A percentile compares a stretch with the other conserved stretches of the same genome.
phyloP scores from a whole-genome alignment of 768 basidiomycete genomes.

The Amanita molliuscula region DNA sequence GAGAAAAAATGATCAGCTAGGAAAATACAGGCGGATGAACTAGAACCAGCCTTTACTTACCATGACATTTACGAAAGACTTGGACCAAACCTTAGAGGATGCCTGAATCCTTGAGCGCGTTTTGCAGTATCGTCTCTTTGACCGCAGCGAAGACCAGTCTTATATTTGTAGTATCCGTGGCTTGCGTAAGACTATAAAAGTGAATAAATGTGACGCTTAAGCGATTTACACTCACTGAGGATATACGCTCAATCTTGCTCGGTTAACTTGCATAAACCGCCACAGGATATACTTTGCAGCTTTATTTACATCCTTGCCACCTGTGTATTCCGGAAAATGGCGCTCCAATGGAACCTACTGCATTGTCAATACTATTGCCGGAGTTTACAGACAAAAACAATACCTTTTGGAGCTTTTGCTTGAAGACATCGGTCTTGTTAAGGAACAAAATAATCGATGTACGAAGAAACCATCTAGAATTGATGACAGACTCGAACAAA shows the following conservation, averaged over 20 bases:
- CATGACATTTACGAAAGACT: slow-evolving; percentile 13
- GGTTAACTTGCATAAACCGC: slow-evolving; percentile 90
- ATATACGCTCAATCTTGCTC: slow-evolving; percentile 77
- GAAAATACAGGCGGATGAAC: background rate
- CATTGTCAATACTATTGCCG: background rate
- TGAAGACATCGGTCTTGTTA: slow-evolving; percentile 92
- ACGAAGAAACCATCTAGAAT: slow-evolving; percentile 87
- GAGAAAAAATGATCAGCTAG: background rate
- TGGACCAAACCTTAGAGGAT: slow-evolving; percentile 36
- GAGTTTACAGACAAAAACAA: slow-evolving; percentile 13
- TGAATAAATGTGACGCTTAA: background rate
- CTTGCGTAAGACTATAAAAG: slow-evolving; percentile 66
- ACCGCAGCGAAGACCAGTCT: slow-evolving; percentile 77
- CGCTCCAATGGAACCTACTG: slow-evolving; percentile 58
- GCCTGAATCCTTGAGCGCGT: slow-evolving; percentile 77
- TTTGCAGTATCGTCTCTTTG: slow-evolving; percentile 89
- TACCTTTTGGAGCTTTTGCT: slow-evolving; percentile 68
- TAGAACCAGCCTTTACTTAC: background rate
- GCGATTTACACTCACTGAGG: slow-evolving; percentile 55
- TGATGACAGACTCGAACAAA: slow-evolving; percentile 87
- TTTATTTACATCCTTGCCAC: slow-evolving; percentile 85
- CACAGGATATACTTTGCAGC: slow-evolving; percentile 92
- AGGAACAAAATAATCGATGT: slow-evolving; percentile 88
- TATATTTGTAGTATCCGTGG: slow-evolving; percentile 82
- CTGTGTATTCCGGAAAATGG: slow-evolving; percentile 84